Base-by-base conservation (phyloP, 1,284 basidiomycete genomes). In the Heimioporus punctisporus region DNA sequence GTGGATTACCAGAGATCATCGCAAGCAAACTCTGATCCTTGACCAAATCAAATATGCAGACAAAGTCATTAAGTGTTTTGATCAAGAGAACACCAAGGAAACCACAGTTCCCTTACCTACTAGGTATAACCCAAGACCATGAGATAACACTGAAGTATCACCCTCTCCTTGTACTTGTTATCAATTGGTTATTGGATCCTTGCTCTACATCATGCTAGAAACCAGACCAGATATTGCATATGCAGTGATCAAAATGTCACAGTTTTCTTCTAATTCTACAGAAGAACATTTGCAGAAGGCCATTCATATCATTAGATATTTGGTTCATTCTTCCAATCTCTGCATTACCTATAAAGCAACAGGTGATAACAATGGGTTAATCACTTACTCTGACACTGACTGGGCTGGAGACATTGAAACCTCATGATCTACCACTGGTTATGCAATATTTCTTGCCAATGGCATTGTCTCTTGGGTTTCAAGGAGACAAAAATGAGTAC, bases 131-230 rank as follows among this genome's bases (percentile, higher is more conserved):
- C 41, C 19, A 9, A 26, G 23, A 25, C 24, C 41, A 19, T 27
- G 31, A 11, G 11, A 46, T 8, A 7, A 7, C 10, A 24, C 17
- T 24, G 46, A 17, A 11, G 10, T 11, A 17, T 6, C 19, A 8
- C 5, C 31, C 4, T 24, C 12, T 23, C 21, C 25, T 9, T 21
- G 21, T 7, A 30, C 21, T 42, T 7, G 21, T 31, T 42, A 42
- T 50, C 41, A 40, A 10, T 40, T n/a, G 4, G n/a, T 40, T 5
- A 40, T 40, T 21, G 19, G 39, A n/a, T 23, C n/a, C 5, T n/a
- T 50, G n/a, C 28, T 50, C 2, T 50, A 50, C 15, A 50, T 50
- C 23, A 50, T 37, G 31, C 30, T 50, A 14, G 49, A 31, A 26
- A 50, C 49, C 2, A 6, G 31, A 28, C 50, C 42, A 2, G 50